Evolutionary conservation across 1,139 yeast species (phyloP), one percentile per base, ranked within the genome.

Genomic region (Candida buenavistaensis): DNA sequence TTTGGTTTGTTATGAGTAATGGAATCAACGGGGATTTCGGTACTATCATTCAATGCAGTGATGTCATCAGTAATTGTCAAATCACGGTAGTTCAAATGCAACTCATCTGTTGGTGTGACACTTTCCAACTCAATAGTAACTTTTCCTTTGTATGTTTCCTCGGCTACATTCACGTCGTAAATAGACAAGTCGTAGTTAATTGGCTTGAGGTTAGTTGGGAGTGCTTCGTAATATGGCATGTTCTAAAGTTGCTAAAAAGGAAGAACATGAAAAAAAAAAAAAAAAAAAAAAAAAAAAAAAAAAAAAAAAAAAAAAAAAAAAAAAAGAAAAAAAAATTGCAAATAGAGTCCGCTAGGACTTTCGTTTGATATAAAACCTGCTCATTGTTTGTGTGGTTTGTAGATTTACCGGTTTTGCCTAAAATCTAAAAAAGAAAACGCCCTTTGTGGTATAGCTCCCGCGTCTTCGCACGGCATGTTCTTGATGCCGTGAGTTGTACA

Each of bases 191-290:
- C 64, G 44, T 76, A 76, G 48, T 72, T 72, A 5, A 43, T 30
- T 2, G 82, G 80, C 31, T 52, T 52, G 40, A 74, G 59, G 14
- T 50, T 37, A 4, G 58, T 39, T 4, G 81, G 80, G 35, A 76
- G 57, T 2, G 77, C 73, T 44, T 74, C 74, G 39, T 59, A 59
- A 40, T 59, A 59, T 4, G 60, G 60, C n/a, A n/a, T n/a, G n/a
- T n/a, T n/a, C n/a, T n/a, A n/a, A n/a, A n/a, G n/a, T n/a, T n/a
- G n/a, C n/a, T n/a, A n/a, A n/a, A n/a, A n/a, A n/a, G n/a, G n/a
- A n/a, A n/a, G n/a, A n/a, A n/a, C n/a, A 12, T 17, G 21, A 11
- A 8, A 14, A 12, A 17, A 25, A 22, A 9, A 27, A 26, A 26
- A 14, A 11, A 7, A 4, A 11, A n/a, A 16, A 17, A 23, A 20